Base-by-base conservation (phyloP, 768 basidiomycete species). In the Russula sp. region DNA sequence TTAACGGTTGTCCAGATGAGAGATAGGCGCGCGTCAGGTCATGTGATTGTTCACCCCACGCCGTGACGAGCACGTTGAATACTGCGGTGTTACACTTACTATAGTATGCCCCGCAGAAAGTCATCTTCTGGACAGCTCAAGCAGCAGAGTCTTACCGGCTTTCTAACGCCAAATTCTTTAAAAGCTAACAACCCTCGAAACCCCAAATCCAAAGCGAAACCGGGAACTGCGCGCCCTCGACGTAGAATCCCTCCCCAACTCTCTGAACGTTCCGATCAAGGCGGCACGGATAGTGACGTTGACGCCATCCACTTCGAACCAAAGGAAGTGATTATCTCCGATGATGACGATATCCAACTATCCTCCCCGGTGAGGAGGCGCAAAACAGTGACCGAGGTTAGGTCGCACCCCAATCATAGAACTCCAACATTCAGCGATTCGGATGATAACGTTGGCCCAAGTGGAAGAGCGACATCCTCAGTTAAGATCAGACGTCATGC, bases 271-370 rank as follows among this genome's bases (percentile, higher is more conserved):
- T 30, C 30, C 5, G 40, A 52, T 36, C 54, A 42, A 38, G 52
- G 50, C 38, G 64, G 56, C 13, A 46, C 59, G 0, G 59, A 61
- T 56, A 79, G 81, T 57, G 80, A 81, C 63, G 78, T 85, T 46
- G 79, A 76, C 18, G 79, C 75, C 30, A 84, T 87, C 55, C 79
- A 70, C 50, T 81, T 88, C 56, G 81, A 81, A 63, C 75, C 79
- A 16, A 64, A 30, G 20, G 65, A 75, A 48, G 63, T 63, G 6
- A 56, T 58, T 2, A 22, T 70, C 28, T 61, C 62, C 1, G 62
- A 67, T 52, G 68, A 67, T 26, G 70, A 70, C 13, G 72, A 73
- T 16, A 52, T 65, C 18, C 65, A 69, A n/a, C 59, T 36, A 1
- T 73, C 71, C 5, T 73, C 73, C 26, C 71, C 71, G 0, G 64